Evolutionary conservation across 352 stramenopile genomes (phyloP).

Genomic region (Globisporangium spiculum): DNA sequence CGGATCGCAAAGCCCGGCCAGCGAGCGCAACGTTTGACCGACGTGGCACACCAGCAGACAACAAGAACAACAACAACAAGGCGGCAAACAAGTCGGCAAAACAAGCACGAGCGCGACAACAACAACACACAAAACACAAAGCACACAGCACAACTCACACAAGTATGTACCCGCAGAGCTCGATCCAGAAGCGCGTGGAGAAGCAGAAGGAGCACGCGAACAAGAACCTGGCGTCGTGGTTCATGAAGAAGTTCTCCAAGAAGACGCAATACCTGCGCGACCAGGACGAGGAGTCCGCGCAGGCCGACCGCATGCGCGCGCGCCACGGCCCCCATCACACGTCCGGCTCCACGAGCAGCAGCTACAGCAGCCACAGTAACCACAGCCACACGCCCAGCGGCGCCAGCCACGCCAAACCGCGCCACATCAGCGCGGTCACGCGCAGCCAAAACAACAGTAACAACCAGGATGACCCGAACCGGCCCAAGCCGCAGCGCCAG

Average conservation of each 20-base stretch:
- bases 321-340: constrained; percentile 16
- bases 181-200: constrained; percentile 49
- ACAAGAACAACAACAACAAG: constrained; percentile 1
- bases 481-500: constrained; percentile 47
- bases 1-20: constrained; percentile 9
- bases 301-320: constrained; percentile 28
- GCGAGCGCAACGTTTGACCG: constrained; percentile 1
- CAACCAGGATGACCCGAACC: constrained; percentile 19
- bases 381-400: constrained; percentile 14
- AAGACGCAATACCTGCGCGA: constrained; percentile 56
- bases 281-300: constrained; percentile 48
- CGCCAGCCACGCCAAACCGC: constrained; percentile 25
- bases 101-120: background rate
- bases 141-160: background rate
- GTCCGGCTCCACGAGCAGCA: background rate
- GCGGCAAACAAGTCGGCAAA: constrained; percentile 5
- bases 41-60: constrained; percentile 8
- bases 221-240: constrained; percentile 62
- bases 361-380: constrained; percentile 3
- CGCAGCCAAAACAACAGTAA: constrained; percentile 27
- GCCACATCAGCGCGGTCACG: constrained; percentile 37
- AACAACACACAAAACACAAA: constrained; percentile 1
- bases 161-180: constrained; percentile 18
- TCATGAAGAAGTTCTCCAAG: constrained; percentile 67
- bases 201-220: constrained; percentile 59